Conservation (phyloP, 2,329 filamentous ascomycete species). For the Colletotrichum ledebouriae region DNA sequence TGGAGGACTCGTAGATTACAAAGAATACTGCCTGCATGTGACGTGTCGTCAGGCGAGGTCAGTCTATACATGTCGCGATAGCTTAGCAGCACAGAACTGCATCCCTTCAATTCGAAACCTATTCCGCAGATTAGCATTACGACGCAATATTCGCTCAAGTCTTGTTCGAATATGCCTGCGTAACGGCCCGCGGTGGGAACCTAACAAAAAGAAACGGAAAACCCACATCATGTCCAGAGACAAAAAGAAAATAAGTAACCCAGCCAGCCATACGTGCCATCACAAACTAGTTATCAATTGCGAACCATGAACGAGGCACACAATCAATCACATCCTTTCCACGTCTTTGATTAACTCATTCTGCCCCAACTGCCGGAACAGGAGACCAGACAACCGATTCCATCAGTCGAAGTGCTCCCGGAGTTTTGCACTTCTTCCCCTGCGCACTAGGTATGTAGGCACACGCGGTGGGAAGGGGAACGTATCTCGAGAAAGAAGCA, state of each 20-base stretch:
- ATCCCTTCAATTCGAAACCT: slow-evolving; percentile 12
- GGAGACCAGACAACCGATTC: neutral
- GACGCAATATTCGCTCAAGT: neutral
- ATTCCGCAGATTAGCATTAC: neutral
- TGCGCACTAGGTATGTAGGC: neutral
- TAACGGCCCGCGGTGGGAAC: slow-evolving; percentile 28
- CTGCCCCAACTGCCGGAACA: slow-evolving; percentile 1
- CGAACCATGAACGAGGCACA: neutral
- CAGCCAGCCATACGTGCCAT: neutral
- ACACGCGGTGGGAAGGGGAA: neutral
- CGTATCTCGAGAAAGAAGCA: slow-evolving; percentile 6
- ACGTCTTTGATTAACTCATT: slow-evolving; percentile 6
- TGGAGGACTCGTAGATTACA: too few species aligned
- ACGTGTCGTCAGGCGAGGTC: too few species aligned
- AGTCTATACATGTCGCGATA: neutral
- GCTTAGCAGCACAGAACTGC: neutral
- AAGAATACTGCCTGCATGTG: too few species aligned
- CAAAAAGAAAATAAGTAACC: neutral
- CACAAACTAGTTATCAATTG: neutral
- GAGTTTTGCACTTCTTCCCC: neutral
- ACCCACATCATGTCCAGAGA: neutral
- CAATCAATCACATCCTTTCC: neutral
- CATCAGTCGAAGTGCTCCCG: neutral
- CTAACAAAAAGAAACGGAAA: slow-evolving; percentile 18
- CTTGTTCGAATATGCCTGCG: slow-evolving; percentile 22